phyloP scores from a whole-genome alignment of 768 basidiomycete species.

The Leccinum broughii region DNA sequence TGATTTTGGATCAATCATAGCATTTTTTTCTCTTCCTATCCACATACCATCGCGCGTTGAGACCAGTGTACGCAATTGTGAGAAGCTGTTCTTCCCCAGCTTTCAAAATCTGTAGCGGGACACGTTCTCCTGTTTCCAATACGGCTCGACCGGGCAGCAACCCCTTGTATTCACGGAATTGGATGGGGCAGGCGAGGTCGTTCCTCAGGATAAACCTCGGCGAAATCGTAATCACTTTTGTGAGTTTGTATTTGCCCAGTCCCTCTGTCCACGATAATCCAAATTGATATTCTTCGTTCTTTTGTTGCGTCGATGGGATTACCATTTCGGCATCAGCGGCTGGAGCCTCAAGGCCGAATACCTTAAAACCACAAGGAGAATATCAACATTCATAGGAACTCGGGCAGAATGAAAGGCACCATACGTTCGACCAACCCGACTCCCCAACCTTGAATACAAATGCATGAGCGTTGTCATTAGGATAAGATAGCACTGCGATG shows the following conservation, averaged over 20 bases:
- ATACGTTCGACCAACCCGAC: constrained; percentile 88
- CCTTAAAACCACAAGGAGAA: constrained; percentile 38
- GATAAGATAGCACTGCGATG: constrained; percentile 78
- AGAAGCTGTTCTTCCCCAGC: constrained; percentile 70
- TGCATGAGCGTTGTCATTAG: constrained; percentile 76
- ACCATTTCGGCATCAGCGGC: constrained; percentile 85
- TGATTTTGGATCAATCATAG: constrained; percentile 1
- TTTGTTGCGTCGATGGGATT: constrained; percentile 61
- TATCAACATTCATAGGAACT: constrained; percentile 7
- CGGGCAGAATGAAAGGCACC: constrained; percentile 5
- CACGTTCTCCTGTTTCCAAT: constrained; percentile 67
- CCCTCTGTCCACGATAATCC: constrained; percentile 94
- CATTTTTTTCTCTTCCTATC: background rate
- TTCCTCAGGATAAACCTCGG: constrained; percentile 93
- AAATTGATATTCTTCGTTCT: constrained; percentile 68
- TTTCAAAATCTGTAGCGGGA: constrained; percentile 66
- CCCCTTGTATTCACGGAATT: constrained; percentile 84
- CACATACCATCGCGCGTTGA: constrained; percentile 77
- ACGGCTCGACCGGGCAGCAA: constrained; percentile 59
- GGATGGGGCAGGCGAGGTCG: constrained; percentile 63
- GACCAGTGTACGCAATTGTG: constrained; percentile 82
- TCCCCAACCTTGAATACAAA: constrained; percentile 79
- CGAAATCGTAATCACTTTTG: constrained; percentile 87
- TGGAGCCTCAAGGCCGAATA: constrained; percentile 89
- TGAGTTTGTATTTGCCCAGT: constrained; percentile 94